Conservation (phyloP, 2,329 filamentous ascomycete genomes). For the Colletotrichum eremochloae region DNA sequence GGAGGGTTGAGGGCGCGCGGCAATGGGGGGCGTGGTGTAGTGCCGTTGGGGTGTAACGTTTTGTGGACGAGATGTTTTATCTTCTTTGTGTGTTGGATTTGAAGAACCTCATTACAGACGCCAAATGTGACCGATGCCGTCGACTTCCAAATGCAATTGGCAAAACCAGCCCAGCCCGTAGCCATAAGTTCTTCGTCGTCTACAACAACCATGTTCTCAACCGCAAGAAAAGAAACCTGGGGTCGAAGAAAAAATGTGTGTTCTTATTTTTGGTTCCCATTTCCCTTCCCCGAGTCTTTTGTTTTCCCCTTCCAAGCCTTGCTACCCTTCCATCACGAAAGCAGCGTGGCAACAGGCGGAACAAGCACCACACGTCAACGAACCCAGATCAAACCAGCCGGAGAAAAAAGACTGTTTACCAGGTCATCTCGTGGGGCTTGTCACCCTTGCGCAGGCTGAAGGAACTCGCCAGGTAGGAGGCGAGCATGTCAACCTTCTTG, state of each 20-base stretch:
- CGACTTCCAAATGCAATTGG: conserved; percentile 76
- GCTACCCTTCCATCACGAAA: conserved; percentile 19
- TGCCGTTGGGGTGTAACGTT: conserved; percentile 4
- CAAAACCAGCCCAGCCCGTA: conserved; percentile 65
- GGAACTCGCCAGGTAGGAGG: conserved; percentile 92
- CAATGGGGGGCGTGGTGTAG: neutral
- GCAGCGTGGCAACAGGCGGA: conserved; percentile 22
- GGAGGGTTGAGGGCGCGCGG: neutral
- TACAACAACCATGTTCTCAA: conserved; percentile 38
- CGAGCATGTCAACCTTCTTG: conserved; percentile 97
- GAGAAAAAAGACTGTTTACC: conserved; percentile 71
- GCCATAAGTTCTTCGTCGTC: conserved; percentile 42
- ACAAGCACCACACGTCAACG: conserved; percentile 26
- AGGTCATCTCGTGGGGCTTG: conserved; percentile 99
- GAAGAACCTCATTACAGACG: conserved; percentile 77
- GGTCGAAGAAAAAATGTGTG: conserved; percentile 17
- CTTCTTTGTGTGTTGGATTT: conserved; percentile 59
- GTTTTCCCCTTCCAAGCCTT: conserved; percentile 32
- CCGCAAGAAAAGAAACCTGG: conserved; percentile 34
- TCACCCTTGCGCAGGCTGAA: conserved; percentile 99
- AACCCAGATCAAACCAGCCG: conserved; percentile 30
- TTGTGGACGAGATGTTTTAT: conserved; percentile 52
- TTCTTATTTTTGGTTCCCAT: conserved; percentile 30
- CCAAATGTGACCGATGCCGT: conserved; percentile 75
- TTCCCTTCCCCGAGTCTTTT: conserved; percentile 26